phyloP scores from a whole-genome alignment of 495 filamentous ascomycete genomes.

The Podospora didyma region DNA sequence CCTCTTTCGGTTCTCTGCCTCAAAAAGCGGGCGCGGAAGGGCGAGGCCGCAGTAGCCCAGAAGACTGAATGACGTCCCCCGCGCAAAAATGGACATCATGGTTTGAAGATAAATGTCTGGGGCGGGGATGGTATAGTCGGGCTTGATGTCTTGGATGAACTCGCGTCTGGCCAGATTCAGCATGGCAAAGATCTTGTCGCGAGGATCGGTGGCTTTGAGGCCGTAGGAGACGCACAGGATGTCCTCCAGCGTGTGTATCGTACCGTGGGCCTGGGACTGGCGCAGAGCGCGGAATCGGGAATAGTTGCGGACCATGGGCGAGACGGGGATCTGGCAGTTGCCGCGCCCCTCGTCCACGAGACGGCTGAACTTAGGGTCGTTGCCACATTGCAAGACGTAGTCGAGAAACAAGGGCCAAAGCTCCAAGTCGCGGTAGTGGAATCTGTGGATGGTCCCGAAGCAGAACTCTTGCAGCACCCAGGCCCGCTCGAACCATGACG shows the following conservation, averaged over 20 bases:
- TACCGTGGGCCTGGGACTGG: not conserved
- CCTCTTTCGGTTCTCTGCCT: not conserved
- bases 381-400: not conserved
- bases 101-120: not conserved
- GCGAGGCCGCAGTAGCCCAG: not conserved
- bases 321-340: not conserved
- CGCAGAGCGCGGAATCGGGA: not conserved
- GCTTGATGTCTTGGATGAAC: not conserved
- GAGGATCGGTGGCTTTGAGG: not conserved
- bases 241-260: not conserved
- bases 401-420: not conserved
- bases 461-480: slow-evolving; percentile 1
- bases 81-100: not conserved
- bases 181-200: slow-evolving; percentile 2
- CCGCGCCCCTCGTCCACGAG: not conserved
- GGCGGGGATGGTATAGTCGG: not conserved
- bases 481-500: slow-evolving; percentile 1
- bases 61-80: not conserved
- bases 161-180: not conserved
- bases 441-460: not conserved
- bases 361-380: not conserved
- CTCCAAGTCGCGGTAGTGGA: not conserved
- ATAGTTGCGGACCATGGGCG: slow-evolving; percentile 2
- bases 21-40: not conserved
- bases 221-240: slow-evolving; percentile 3